phyloP scores from a whole-genome alignment of 2,329 filamentous ascomycete genomes.

The Pestalotiopsis sp. region DNA sequence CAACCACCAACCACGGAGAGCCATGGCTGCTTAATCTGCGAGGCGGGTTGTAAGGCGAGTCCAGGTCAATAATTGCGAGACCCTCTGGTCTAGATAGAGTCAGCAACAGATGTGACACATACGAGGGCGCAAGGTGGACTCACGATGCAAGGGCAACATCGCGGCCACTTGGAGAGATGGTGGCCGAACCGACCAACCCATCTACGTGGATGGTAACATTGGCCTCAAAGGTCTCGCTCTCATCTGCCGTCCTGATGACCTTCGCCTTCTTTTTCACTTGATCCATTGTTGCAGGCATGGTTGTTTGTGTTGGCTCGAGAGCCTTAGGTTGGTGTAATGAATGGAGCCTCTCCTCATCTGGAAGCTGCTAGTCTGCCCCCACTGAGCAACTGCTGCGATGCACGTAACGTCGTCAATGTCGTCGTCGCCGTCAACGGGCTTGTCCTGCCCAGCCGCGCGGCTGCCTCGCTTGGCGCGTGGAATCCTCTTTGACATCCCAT shows the following conservation, averaged over 20 bases:
- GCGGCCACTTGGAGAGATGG: conserved; percentile 87
- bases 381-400: background rate
- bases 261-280: conserved; percentile 60
- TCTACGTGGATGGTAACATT: conserved; percentile 85
- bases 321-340: background rate
- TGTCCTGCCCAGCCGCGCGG: background rate
- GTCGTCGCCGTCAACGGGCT: background rate
- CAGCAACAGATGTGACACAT: background rate
- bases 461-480: background rate
- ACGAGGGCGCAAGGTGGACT: conserved; percentile 47
- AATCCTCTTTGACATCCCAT: background rate
- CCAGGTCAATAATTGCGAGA: conserved; percentile 87
- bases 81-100: conserved; percentile 68
- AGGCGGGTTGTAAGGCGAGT: conserved; percentile 85
- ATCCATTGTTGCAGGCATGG: conserved; percentile 50
- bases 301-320: conserved; percentile 25
- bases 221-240: conserved; percentile 85
- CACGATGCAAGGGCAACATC: conserved; percentile 87
- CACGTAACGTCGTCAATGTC: background rate
- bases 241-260: conserved; percentile 69
- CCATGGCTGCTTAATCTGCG: conserved; percentile 81
- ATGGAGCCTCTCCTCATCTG: background rate
- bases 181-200: conserved; percentile 82
- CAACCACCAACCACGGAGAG: conserved; percentile 91
- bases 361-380: background rate